Conservation (phyloP, 352 stramenopile species). For the Globisporangium abappressorium region DNA sequence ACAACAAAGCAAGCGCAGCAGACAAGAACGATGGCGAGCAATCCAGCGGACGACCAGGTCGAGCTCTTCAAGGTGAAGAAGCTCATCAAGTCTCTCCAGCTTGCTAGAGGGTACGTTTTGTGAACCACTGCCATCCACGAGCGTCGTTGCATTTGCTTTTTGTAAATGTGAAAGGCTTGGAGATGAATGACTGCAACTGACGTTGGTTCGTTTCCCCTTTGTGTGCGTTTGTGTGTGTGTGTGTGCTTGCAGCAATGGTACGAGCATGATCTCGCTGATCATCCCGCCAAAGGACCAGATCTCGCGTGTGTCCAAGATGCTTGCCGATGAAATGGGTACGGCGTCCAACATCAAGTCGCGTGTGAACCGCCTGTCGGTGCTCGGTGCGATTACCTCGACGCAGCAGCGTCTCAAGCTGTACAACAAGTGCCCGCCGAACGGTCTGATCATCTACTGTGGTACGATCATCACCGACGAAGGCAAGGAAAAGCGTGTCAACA, state of each 20-base stretch:
- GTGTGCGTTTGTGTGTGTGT: not conserved
- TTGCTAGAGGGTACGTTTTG: conserved; percentile 66
- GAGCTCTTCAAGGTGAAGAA: conserved; percentile 99
- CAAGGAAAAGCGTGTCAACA: conserved; percentile 99
- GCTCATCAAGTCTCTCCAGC: conserved; percentile 98
- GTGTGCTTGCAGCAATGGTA: conserved; percentile 90
- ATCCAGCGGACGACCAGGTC: conserved; percentile 91
- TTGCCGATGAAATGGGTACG: conserved; percentile 99
- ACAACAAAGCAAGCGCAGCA: not conserved
- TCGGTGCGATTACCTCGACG: conserved; percentile 98
- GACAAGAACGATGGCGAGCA: conserved; percentile 26
- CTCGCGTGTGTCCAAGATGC: conserved; percentile 97
- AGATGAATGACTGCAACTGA: not conserved
- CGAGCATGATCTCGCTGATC: conserved; percentile 99
- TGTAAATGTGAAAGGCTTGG: not conserved
- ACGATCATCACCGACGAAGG: conserved; percentile 99
- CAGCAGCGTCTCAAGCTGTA: conserved; percentile 99
- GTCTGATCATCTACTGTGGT: conserved; percentile 99
- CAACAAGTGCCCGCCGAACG: conserved; percentile 95
- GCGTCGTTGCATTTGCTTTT: conserved; percentile 12
- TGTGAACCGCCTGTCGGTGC: conserved; percentile 97
- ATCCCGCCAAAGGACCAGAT: conserved; percentile 99
- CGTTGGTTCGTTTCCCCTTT: not conserved
- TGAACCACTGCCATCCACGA: not conserved
- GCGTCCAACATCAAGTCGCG: conserved; percentile 99